These are phyloP conservation scores for Xylaria digitata DNA, from an alignment of 2,329 filamentous ascomycete genomes.

Conservation along the genomic window DNA sequence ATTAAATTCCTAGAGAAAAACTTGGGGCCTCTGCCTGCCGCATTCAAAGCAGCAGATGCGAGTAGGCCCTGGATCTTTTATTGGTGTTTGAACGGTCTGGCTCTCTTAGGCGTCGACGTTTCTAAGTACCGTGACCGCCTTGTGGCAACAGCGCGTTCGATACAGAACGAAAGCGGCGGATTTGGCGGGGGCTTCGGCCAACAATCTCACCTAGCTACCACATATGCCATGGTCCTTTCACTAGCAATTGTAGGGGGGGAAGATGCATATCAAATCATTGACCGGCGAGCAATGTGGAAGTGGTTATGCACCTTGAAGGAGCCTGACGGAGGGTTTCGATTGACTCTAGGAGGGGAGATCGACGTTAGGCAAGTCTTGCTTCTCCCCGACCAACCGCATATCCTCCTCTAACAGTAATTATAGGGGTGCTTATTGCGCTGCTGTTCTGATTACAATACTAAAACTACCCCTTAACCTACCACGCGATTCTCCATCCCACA, in stretches of 20 bases:
- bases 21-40: constrained; percentile 71
- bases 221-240: constrained; percentile 85
- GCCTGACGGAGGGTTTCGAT: constrained; percentile 86
- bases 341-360: constrained; percentile 87
- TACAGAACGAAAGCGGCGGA: constrained; percentile 86
- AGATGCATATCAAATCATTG: constrained; percentile 78
- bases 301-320: constrained; percentile 92
- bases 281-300: constrained; percentile 88
- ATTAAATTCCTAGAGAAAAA: constrained; percentile 70
- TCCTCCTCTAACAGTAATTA: constrained; percentile 41
- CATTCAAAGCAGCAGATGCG: constrained; percentile 82
- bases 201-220: constrained; percentile 85
- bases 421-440: constrained; percentile 91
- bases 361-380: constrained; percentile 78
- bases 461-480: constrained; percentile 85
- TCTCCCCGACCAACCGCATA: constrained; percentile 31
- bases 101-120: constrained; percentile 80
- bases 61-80: constrained; percentile 95
- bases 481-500: constrained; percentile 74
- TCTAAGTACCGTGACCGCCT: constrained; percentile 75
- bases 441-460: constrained; percentile 84
- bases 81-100: constrained; percentile 84
- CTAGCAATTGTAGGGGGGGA: constrained; percentile 82
- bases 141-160: constrained; percentile 78
- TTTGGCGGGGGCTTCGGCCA: constrained; percentile 96